A percentile compares a stretch with the other conserved stretches of the same genome.
phyloP scores from a whole-genome alignment of 2,329 filamentous ascomycete species.

The Microascus cirrosus region DNA sequence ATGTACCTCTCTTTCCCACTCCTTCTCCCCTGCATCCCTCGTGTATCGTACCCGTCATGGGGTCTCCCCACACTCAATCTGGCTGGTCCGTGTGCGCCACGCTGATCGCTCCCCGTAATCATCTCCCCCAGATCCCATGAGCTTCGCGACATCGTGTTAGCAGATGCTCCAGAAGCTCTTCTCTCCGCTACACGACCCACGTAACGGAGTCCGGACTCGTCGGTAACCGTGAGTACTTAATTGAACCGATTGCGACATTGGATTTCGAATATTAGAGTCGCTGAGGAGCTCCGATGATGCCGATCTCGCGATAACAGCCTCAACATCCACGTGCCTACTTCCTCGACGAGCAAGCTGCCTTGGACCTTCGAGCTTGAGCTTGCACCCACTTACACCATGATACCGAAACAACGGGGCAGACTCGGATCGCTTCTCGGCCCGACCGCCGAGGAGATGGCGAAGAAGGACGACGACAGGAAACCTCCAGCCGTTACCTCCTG shows the following conservation, averaged over 20 bases:
- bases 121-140: neutral
- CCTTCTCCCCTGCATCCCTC: neutral
- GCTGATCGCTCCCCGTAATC: neutral
- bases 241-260: neutral
- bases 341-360: neutral
- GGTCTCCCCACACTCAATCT: neutral
- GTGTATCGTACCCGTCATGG: neutral
- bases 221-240: neutral
- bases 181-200: neutral
- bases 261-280: neutral
- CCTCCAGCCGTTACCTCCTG: slow-evolving; percentile 10
- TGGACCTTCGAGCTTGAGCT: neutral
- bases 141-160: neutral
- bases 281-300: neutral
- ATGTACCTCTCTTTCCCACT: neutral
- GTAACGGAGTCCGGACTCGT: neutral
- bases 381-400: neutral
- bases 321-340: neutral
- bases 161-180: neutral
- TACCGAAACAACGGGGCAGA: slow-evolving; percentile 4
- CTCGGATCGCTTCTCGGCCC: slow-evolving; percentile 28
- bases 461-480: slow-evolving; percentile 48
- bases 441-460: slow-evolving; percentile 44
- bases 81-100: neutral
- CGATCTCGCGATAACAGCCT: neutral